Evolutionary conservation across 148 eudicot genomes (phyloP).

Genomic region (Cornus kousa): DNA sequence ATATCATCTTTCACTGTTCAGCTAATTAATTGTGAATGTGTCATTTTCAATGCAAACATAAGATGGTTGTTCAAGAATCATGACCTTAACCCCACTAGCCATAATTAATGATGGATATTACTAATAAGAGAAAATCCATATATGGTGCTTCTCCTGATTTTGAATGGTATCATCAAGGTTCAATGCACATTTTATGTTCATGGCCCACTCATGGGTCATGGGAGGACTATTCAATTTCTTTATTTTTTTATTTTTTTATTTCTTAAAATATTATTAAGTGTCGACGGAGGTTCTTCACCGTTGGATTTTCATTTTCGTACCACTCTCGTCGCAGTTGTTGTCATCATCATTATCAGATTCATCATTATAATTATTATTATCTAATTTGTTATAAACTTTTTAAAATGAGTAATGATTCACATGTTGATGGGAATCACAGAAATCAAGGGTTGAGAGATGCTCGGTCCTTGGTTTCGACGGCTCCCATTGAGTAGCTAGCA

Average conservation of each 20-base stretch:
- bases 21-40: background rate
- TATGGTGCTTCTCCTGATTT: background rate
- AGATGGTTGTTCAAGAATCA: background rate
- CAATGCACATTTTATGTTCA: background rate
- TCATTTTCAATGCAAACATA: slow-evolving; percentile 1
- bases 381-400: too few relatives aligned
- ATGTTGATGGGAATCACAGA: too few relatives aligned
- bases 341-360: too few relatives aligned
- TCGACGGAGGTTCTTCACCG: background rate
- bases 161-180: background rate
- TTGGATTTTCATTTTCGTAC: background rate
- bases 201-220: background rate
- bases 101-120: background rate
- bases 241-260: too few relatives aligned
- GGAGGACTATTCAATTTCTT: background rate
- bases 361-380: too few relatives aligned
- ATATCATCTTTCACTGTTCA: background rate
- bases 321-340: too few relatives aligned
- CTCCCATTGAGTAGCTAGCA: too few relatives aligned
- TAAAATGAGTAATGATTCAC: too few relatives aligned
- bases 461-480: too few relatives aligned
- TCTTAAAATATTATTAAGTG: background rate
- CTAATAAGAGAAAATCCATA: background rate
- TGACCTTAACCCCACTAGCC: background rate
- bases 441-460: too few relatives aligned